Conservation (phyloP, 2,329 filamentous ascomycete genomes). For the Sclerotinia glacialis region DNA sequence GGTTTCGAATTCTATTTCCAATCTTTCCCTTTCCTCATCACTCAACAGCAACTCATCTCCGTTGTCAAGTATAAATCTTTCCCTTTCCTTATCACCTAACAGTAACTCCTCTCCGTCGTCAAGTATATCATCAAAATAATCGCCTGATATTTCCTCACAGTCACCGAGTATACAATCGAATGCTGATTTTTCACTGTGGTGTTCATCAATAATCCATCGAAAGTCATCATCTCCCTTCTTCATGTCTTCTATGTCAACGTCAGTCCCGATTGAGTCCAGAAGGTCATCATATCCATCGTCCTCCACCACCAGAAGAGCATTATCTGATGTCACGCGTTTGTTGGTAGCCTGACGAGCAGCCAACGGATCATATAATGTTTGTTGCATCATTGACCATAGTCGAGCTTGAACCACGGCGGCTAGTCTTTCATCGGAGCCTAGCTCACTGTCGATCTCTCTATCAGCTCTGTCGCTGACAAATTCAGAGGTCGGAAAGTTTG, state of each 20-base stretch:
- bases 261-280: not conserved
- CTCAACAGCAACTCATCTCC: constrained; percentile 20
- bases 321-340: not conserved
- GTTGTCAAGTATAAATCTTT: constrained; percentile 27
- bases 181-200: constrained; percentile 1
- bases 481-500: not conserved
- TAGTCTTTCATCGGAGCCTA: constrained; percentile 22
- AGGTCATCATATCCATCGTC: constrained; percentile 13
- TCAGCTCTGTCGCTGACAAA: not conserved
- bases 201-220: constrained; percentile 7
- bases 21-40: constrained; percentile 27
- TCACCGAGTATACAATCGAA: constrained; percentile 17
- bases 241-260: not conserved
- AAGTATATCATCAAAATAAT: constrained; percentile 28
- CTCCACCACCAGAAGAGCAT: not conserved
- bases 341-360: constrained; percentile 21
- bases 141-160: not conserved
- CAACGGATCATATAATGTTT: constrained; percentile 26
- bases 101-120: constrained; percentile 23
- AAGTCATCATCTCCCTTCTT: constrained; percentile 1
- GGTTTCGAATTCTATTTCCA: constrained; percentile 27
- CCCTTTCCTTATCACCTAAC: constrained; percentile 24
- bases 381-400: constrained; percentile 36
- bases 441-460: not conserved
- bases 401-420: constrained; percentile 27